Percentiles rank a stretch among this genome's conserved stretches.
phyloP scores from a whole-genome alignment of 192 early-diverging fungal genomes.

The Linnemannia exigua region DNA sequence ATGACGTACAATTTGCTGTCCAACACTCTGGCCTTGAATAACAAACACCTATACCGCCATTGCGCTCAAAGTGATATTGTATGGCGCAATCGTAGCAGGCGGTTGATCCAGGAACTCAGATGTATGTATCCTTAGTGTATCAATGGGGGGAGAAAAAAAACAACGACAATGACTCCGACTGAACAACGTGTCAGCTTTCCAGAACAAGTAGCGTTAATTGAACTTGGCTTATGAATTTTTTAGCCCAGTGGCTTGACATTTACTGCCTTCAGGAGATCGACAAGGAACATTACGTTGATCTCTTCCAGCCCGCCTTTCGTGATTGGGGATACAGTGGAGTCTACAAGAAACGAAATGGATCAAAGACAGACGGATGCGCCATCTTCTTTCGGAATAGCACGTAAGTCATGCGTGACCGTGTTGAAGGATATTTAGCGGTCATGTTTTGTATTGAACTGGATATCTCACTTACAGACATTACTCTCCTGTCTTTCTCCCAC shows the following conservation, averaged over 20 bases:
- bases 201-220: background rate
- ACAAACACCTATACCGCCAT: slow-evolving; percentile 17
- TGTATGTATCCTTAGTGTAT: slow-evolving; percentile 5
- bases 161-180: background rate
- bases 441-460: background rate
- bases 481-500: background rate
- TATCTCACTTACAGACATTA: background rate
- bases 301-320: slow-evolving; percentile 6
- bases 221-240: background rate
- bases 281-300: background rate
- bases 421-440: background rate
- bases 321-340: slow-evolving; percentile 23
- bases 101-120: slow-evolving; percentile 23
- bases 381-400: slow-evolving; percentile 32
- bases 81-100: slow-evolving; percentile 13
- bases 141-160: background rate
- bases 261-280: slow-evolving; percentile 53
- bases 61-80: background rate
- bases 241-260: slow-evolving; percentile 36
- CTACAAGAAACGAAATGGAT: slow-evolving; percentile 29
- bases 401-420: background rate
- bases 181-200: background rate
- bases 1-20: slow-evolving; percentile 53
- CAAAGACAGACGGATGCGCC: slow-evolving; percentile 44
- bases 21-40: background rate